Conservation (phyloP, 2,329 filamentous ascomycete species). For the Fonsecaea erecta region DNA sequence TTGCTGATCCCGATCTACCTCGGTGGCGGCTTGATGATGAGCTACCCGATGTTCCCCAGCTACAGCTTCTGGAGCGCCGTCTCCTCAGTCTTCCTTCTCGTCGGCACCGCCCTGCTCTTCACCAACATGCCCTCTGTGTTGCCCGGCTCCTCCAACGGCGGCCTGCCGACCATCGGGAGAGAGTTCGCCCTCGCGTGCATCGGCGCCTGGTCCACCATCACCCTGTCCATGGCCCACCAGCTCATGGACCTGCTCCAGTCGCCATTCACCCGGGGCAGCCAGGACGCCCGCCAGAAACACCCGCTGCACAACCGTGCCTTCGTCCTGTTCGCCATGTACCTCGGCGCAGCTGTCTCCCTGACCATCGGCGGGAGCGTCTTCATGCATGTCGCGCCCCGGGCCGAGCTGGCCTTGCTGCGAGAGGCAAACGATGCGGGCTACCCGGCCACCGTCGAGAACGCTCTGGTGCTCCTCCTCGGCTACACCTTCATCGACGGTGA, state of each 20-base stretch:
- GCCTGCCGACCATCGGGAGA: slow-evolving; percentile 20
- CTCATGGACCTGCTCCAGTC: slow-evolving; percentile 28
- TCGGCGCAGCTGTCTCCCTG: slow-evolving; percentile 26
- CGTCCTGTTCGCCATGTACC: slow-evolving; percentile 26
- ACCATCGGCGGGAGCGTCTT: slow-evolving; percentile 26
- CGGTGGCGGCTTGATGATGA: slow-evolving; percentile 25
- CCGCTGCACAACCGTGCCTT: slow-evolving; percentile 29
- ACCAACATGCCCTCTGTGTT: slow-evolving; percentile 21
- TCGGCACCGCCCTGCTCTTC: slow-evolving; percentile 21
- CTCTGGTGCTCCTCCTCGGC: slow-evolving; percentile 25
- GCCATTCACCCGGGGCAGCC: background rate
- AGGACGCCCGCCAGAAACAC: slow-evolving; percentile 16
- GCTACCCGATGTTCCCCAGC: slow-evolving; percentile 21
- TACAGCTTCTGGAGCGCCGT: slow-evolving; percentile 27
- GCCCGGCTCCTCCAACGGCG: background rate
- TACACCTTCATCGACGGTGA: slow-evolving; percentile 25
- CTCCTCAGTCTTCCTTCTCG: slow-evolving; percentile 24
- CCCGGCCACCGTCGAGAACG: slow-evolving; percentile 18
- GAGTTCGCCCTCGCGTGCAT: slow-evolving; percentile 30
- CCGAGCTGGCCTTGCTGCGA: slow-evolving; percentile 10
- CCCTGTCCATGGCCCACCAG: slow-evolving; percentile 26
- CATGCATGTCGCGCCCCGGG: slow-evolving; percentile 25
- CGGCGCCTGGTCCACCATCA: slow-evolving; percentile 28
- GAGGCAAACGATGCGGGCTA: background rate
- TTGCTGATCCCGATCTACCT: slow-evolving; percentile 25